phyloP scores from a whole-genome alignment of 768 basidiomycete genomes.

The Phylloporus sp. region DNA sequence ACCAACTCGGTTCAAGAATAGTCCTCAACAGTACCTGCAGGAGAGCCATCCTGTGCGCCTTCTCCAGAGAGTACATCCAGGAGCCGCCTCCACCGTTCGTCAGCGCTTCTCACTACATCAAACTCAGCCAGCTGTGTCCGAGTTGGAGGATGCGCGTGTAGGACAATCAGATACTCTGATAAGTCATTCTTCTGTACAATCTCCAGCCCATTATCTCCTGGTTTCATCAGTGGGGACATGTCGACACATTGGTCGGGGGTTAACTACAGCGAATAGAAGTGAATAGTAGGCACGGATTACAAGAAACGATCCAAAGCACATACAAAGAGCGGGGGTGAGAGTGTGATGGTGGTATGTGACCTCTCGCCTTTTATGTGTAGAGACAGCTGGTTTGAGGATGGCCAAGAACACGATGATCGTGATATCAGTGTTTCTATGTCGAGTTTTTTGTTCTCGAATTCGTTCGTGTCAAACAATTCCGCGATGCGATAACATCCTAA shows the following conservation, averaged over 20 bases:
- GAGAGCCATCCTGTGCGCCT: background rate
- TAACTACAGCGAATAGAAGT: slow-evolving; percentile 28
- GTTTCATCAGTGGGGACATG: slow-evolving; percentile 41
- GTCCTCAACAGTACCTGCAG: background rate
- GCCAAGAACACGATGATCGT: slow-evolving; percentile 41
- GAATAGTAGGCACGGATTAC: background rate
- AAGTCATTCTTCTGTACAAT: slow-evolving; percentile 43
- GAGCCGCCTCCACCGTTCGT: slow-evolving; percentile 22
- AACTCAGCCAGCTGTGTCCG: slow-evolving; percentile 37
- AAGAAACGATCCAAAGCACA: slow-evolving; percentile 25
- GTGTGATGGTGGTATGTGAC: slow-evolving; percentile 13
- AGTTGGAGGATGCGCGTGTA: slow-evolving; percentile 51
- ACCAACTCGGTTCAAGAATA: background rate
- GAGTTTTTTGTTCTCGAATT: slow-evolving; percentile 9
- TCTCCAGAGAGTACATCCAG: slow-evolving; percentile 11
- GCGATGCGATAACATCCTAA: slow-evolving; percentile 41
- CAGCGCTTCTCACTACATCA: slow-evolving; percentile 3
- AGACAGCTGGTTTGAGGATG: slow-evolving; percentile 25
- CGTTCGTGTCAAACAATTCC: slow-evolving; percentile 18
- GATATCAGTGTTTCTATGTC: slow-evolving; percentile 22
- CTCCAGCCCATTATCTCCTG: slow-evolving; percentile 42
- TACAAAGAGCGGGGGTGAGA: slow-evolving; percentile 32
- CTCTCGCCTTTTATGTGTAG: slow-evolving; percentile 8
- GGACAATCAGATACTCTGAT: slow-evolving; percentile 42
- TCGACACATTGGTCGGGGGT: slow-evolving; percentile 50